phyloP scores from a whole-genome alignment of 805 yeast genomes.

The Sugiyamaella qingdaonensis region DNA sequence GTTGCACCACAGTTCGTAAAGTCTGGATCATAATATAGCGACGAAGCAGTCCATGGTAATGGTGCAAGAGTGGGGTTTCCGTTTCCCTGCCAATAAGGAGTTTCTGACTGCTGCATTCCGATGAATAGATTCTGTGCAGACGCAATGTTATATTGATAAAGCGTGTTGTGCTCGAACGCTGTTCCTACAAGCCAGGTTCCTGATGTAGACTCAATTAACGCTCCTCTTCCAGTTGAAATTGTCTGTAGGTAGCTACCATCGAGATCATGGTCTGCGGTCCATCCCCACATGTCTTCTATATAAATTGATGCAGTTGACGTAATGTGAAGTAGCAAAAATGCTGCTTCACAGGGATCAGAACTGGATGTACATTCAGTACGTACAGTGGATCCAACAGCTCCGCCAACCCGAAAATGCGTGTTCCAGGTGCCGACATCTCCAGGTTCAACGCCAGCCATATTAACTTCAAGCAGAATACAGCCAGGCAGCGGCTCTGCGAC shows the following conservation, averaged over 20 bases:
- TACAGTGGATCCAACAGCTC: constrained; percentile 9
- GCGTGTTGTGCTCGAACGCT: constrained; percentile 9
- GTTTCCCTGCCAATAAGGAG: constrained; percentile 9
- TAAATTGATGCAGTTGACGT: constrained; percentile 7
- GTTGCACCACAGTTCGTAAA: constrained; percentile 3
- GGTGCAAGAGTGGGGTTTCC: constrained; percentile 8
- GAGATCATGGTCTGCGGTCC: constrained; percentile 12
- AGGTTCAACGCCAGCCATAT: constrained; percentile 9
- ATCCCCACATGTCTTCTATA: constrained; percentile 11
- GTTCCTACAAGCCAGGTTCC: constrained; percentile 9
- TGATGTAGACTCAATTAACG: constrained; percentile 2
- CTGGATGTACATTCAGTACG: neutral
- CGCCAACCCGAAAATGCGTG: constrained; percentile 10
- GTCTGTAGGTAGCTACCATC: constrained; percentile 2
- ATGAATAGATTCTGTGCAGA: constrained; percentile 7
- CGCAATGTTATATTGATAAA: constrained; percentile 7
- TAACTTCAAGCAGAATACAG: constrained; percentile 2
- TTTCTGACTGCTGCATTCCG: constrained; percentile 10
- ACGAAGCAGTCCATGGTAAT: constrained; percentile 5
- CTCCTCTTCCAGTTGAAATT: constrained; percentile 11
- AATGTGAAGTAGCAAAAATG: constrained; percentile 5
- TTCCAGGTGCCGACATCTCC: constrained; percentile 9
- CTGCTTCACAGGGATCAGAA: constrained; percentile 7
- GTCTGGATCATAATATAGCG: constrained; percentile 4
- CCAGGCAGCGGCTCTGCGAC: constrained; percentile 3